Evolutionary conservation across 139 green algal species (phyloP), one percentile per base, ranked within the genome.

Genomic region (Dunaliella primolecta): DNA sequence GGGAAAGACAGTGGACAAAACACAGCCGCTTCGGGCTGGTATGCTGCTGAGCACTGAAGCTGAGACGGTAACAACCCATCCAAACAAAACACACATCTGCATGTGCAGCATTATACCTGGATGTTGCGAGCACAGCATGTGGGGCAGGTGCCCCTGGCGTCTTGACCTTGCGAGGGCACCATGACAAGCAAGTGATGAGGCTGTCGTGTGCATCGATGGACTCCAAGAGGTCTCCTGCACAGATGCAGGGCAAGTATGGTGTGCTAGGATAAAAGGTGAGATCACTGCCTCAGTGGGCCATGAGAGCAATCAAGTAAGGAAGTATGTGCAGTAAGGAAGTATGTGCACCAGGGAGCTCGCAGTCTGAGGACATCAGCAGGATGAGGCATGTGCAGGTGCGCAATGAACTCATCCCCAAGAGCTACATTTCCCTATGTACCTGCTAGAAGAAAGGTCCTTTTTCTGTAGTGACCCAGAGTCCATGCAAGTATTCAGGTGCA

Each of bases 91-190:
- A n/a, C n/a, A n/a, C n/a, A n/a, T n/a, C n/a, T n/a, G n/a, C n/a
- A n/a, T n/a, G n/a, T 25, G 46, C 46, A 64, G 15, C 46, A 64
- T 7, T 15, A 25, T 64, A 64, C 46, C 80, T 83, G 64, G 38
- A 27, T 2, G 88, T 88, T 0, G 88, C 88, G 33, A 91, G 85
- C 72, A 91, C 88, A n/a, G 84, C 86, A 3, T 81, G 85, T 3
- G 82, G 84, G 1, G 2, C 87, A 0, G 57, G 57, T 30, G 31
- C 81, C 15, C 81, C 78, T 34, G 75, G 80, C 38, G 35, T 70
- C 33, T 34, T 80, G 81, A 82, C 86, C 29, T 30, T 20, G 31
- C 38, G 29, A 2, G 84, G 76, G 70, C 81, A 85, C 70, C 81
- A 85, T 34, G 27, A 25, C 36, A 91, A 81, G 38, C 29, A 1